Percentiles rank a stretch among this genome's conserved stretches.
phyloP scores from a whole-genome alignment of 78 protist species.

The Dictyostelium capitatum region DNA sequence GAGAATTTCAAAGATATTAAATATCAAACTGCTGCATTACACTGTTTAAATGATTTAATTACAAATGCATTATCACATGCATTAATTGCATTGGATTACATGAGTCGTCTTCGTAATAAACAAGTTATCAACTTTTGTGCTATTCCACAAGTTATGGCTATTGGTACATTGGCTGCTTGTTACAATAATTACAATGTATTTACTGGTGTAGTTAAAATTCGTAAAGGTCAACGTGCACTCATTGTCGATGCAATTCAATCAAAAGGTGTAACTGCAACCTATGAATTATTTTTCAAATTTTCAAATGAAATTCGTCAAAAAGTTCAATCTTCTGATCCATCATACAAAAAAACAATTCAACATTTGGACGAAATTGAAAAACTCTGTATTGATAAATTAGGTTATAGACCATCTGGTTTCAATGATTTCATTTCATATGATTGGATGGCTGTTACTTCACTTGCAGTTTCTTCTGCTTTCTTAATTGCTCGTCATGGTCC shows the following conservation, averaged over 20 bases:
- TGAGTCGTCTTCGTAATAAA: constrained; percentile 75
- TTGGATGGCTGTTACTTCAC: constrained; percentile 66
- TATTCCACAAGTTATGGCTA: constrained; percentile 98
- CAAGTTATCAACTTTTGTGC: constrained; percentile 94
- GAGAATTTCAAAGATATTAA: constrained; percentile 51
- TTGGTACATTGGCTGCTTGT: constrained; percentile 92
- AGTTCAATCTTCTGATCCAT: constrained; percentile 61
- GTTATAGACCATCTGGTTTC: constrained; percentile 74
- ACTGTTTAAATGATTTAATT: constrained; percentile 93
- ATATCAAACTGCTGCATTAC: constrained; percentile 81
- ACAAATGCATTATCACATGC: constrained; percentile 93
- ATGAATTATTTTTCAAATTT: constrained; percentile 51
- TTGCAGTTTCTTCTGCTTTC: constrained; percentile 75
- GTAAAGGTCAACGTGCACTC: constrained; percentile 90
- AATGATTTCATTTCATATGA: constrained; percentile 65
- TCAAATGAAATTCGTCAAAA: constrained; percentile 50
- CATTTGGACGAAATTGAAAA: constrained; percentile 36
- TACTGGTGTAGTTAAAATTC: constrained; percentile 93
- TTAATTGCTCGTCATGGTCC: constrained; percentile 78
- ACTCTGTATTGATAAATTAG: constrained; percentile 53
- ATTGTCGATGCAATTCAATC: constrained; percentile 67
- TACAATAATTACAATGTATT: constrained; percentile 94
- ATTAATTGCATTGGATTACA: constrained; percentile 87
- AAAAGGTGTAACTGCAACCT: constrained; percentile 49
- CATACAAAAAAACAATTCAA: constrained; percentile 52